Evolutionary conservation across 2,329 filamentous ascomycete genomes (phyloP).

Genomic region (Exophiala dermatitidis): DNA sequence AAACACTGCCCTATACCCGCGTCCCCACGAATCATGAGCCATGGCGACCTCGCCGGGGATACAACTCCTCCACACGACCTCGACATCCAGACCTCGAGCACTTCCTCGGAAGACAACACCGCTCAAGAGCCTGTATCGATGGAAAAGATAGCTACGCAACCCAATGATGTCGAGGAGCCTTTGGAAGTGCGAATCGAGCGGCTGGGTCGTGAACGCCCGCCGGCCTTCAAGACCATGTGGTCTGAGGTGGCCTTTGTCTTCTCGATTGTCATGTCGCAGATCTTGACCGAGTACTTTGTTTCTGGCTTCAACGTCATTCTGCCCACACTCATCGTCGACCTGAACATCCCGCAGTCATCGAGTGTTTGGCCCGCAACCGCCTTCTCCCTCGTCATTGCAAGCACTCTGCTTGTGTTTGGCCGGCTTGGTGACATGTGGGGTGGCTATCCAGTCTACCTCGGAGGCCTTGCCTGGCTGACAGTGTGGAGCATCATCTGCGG

Average conservation of each 20-base stretch:
- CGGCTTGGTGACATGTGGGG: constrained; percentile 55
- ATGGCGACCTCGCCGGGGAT: background rate
- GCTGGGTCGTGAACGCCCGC: constrained; percentile 56
- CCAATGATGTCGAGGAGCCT: constrained; percentile 22
- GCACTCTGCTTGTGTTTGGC: constrained; percentile 49
- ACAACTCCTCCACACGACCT: background rate
- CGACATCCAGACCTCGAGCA: background rate
- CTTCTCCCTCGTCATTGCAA: constrained; percentile 45
- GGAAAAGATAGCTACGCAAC: constrained; percentile 9
- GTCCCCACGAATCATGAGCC: background rate
- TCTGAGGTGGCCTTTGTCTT: constrained; percentile 58
- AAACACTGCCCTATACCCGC: background rate
- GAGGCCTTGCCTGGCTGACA: constrained; percentile 56
- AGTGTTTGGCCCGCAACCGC: constrained; percentile 49
- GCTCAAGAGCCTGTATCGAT: background rate
- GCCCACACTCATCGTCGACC: constrained; percentile 54
- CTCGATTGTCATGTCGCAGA: constrained; percentile 56
- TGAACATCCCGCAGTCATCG: constrained; percentile 61
- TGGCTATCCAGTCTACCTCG: constrained; percentile 56
- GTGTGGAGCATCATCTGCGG: constrained; percentile 64
- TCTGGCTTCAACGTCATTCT: constrained; percentile 66
- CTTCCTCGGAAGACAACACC: background rate
- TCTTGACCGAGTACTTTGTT: constrained; percentile 65
- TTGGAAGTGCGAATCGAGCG: constrained; percentile 43
- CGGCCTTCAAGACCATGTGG: constrained; percentile 46